Evolutionary conservation across 2,329 filamentous ascomycete species (phyloP).

Genomic region (Fusarium temperatum): DNA sequence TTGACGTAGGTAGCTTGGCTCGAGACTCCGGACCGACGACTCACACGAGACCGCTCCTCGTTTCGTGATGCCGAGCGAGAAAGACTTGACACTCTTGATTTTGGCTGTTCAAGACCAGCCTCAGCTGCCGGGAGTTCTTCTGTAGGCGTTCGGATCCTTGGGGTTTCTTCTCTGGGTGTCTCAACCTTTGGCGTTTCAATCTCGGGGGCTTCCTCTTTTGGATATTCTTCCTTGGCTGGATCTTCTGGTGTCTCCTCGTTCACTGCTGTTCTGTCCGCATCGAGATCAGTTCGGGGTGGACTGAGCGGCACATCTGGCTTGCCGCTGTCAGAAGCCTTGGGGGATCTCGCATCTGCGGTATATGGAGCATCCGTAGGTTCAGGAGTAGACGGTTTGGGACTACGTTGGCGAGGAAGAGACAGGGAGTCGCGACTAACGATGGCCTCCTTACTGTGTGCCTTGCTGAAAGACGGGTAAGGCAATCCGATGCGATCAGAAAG

Average conservation of each 20-base stretch:
- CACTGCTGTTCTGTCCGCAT: constrained; percentile 51
- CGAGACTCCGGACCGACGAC: constrained; percentile 64
- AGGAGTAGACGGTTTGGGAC: constrained; percentile 70
- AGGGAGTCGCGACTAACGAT: constrained; percentile 71
- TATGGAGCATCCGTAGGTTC: constrained; percentile 66
- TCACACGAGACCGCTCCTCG: constrained; percentile 62
- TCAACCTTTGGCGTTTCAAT: constrained; percentile 43
- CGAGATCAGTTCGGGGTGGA: constrained; percentile 70
- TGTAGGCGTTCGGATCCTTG: constrained; percentile 26
- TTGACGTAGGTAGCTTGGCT: constrained; percentile 66
- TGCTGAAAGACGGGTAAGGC: constrained; percentile 86
- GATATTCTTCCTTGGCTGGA: constrained; percentile 42
- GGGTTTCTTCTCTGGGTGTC: constrained; percentile 9
- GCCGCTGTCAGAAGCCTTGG: constrained; percentile 42
- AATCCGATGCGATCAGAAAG: constrained; percentile 59
- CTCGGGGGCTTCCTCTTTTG: constrained; percentile 11
- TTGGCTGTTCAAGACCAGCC: constrained; percentile 49
- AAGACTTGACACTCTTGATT: constrained; percentile 55
- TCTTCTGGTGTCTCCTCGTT: constrained; percentile 46
- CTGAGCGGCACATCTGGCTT: constrained; percentile 65
- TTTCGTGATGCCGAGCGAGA: constrained; percentile 57
- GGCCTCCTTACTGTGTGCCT: constrained; percentile 89
- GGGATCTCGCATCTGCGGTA: constrained; percentile 16
- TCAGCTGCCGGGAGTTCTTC: constrained; percentile 34
- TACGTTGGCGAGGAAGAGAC: constrained; percentile 45